Base-by-base conservation (phyloP, 768 basidiomycete species). In the Naganishia onofrii region DNA sequence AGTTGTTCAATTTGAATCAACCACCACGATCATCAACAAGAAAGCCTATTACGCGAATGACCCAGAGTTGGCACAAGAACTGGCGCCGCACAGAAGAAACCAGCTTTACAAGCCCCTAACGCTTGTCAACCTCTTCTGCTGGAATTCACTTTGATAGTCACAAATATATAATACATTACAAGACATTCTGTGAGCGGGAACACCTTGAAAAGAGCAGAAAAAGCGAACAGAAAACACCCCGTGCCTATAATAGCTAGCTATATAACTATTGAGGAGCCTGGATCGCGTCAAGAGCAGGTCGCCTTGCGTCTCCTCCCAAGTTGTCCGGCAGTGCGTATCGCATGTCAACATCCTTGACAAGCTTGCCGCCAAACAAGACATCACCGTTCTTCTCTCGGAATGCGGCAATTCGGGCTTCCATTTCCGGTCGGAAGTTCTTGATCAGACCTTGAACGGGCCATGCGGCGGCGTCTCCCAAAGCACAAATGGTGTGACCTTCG, bases 401-500 rank as follows among this genome's bases (percentile, higher is more conserved):
- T 21, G 86, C 84, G 3, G 86, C 86, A 71, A 98, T 92, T 66
- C 94, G 90, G 65, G 85, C 84, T 82, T 98, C 95, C 51, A 98
- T 93, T 77, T 93, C 88, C 1, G 94, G 95, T 26, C 71, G 66
- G 71, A 72, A 72, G 71, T 72, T 67, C 46, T 55, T 60, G 57
- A 69, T 71, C 32, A 57, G 42, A 2, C 65, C 70, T 21, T 97
- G 95, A 72, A 98, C 94, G 8, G 94, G 95, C 95, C 95, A 97
- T 5, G 95, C 95, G 21, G 95, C 94, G 12, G 95, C 95, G 72
- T 98, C 95, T 12, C 95, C 95, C 32, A 96, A 85, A 10, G 95
- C 95, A 73, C 95, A 98, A 75, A 98, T 97, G 17, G 94, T 98
- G 72, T 92, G 90, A 15, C 93, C 93, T 82, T 95, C 93, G 26